Base-by-base conservation (phyloP, 2,329 filamentous ascomycete species). In the Sporothrix mexicana region DNA sequence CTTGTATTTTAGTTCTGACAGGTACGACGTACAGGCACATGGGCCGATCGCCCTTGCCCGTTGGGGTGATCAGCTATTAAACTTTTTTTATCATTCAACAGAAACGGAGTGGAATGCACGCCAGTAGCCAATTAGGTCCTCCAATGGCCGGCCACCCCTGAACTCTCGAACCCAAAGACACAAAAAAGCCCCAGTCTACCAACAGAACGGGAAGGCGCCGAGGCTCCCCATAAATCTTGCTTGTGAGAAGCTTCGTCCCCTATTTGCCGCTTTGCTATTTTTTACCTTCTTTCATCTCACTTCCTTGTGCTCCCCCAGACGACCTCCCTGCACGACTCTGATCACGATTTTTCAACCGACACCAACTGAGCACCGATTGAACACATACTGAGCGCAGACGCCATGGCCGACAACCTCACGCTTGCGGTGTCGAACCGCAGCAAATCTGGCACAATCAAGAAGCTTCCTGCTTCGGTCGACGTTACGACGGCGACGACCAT, bases 401-500 rank as follows among this genome's bases (percentile, higher is more conserved):
- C 25, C 62, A 77, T 76, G 75, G 75, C 73, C 12, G 64, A 45
- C 25, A 57, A 70, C 15, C 70, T 83, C 74, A 80, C 80, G 13
- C 77, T 86, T 73, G 83, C 82, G 79, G 81, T 86, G 75, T 81
- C 81, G 70, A 84, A 82, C 76, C 79, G 83, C 77, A 84, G 83
- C 74, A 84, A 85, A 68, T 85, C 83, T 78, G 82, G 86, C 76
- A 84, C 85, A 74, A 81, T 90, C 79, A 86, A 84, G 81, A 84
- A 84, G 74, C 85, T 90, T n/a, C 88, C 88, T 17, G 74, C 81
- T 20, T 81, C 84, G 23, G 76, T 90, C 77, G 84, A 88, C 74
- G 76, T 90, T 23, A 79, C 84, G 36, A 75, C 79, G 74, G 81
- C 85, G 73, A 84, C 88, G 73, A 90, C 87, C 9, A 84, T 91